phyloP scores from a whole-genome alignment of 305 asterid species.

The Fraxinus baroniana region DNA sequence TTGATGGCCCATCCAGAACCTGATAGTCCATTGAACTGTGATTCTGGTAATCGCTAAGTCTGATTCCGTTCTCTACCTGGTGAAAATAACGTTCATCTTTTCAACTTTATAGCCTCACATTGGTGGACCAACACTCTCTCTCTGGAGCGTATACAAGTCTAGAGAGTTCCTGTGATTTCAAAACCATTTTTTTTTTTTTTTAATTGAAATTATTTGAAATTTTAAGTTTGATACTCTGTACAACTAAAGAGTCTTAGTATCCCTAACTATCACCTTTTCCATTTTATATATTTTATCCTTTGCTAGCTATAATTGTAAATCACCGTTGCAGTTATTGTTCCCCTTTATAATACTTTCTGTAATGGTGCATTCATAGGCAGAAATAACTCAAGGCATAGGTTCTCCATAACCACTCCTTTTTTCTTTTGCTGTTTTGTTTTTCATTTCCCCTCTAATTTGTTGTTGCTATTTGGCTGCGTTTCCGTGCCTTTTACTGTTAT shows the following conservation, averaged over 20 bases:
- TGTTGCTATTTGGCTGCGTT: background rate
- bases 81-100: background rate
- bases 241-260: background rate
- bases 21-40: conserved; percentile 96
- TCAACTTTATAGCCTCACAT: background rate
- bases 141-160: background rate
- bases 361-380: background rate
- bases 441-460: background rate
- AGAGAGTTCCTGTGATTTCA: background rate
- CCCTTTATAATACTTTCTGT: background rate
- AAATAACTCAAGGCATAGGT: background rate
- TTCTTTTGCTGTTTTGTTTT: background rate
- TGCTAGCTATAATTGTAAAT: background rate
- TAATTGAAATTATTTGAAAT: background rate
- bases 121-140: background rate
- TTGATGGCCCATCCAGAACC: conserved; percentile 99
- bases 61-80: background rate
- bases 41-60: conserved; percentile 61
- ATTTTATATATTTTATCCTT: background rate
- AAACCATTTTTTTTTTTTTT: background rate
- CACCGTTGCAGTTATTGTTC: background rate
- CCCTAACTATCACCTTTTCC: background rate
- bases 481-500: background rate
- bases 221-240: background rate
- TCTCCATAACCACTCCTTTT: background rate